These are phyloP conservation scores for Steccherinum ochraceum DNA, from an alignment of 768 basidiomycete species.

Conservation along the genomic window DNA sequence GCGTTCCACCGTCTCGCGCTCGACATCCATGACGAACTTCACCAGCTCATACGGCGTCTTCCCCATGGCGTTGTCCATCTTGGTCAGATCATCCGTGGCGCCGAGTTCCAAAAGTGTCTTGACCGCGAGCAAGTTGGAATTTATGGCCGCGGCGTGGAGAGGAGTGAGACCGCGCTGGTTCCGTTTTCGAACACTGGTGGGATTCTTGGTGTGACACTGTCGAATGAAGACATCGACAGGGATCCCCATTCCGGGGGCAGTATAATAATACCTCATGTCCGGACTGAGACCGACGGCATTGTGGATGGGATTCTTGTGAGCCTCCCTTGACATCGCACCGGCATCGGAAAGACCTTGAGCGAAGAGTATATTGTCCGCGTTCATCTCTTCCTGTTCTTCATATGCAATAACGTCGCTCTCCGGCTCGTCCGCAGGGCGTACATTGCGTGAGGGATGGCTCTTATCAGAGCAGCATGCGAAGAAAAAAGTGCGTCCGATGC, in stretches of 20 bases:
- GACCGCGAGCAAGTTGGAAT: background rate
- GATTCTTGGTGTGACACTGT: background rate
- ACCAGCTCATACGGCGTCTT: background rate
- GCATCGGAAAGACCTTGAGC: background rate
- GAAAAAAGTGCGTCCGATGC: background rate
- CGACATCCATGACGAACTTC: background rate
- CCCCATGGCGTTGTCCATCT: background rate
- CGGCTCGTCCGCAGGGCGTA: background rate
- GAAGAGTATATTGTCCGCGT: no score
- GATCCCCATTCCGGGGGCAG: background rate
- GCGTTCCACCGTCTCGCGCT: background rate
- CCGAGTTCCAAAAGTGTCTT: background rate
- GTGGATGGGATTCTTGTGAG: background rate
- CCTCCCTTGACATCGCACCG: background rate
- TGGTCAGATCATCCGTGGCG: background rate
- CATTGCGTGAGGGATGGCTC: background rate
- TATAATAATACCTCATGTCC: no score
- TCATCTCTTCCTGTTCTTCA: no score
- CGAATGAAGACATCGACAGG: background rate
- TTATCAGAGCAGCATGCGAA: background rate
- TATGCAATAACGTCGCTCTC: background rate
- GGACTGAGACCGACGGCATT: background rate
- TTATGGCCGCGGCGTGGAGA: constrained; percentile 10
- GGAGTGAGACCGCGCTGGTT: constrained; percentile 12
- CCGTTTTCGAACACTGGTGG: background rate